Conservation (phyloP, 169 alveolate species). For the Sarcocystis neurona region DNA sequence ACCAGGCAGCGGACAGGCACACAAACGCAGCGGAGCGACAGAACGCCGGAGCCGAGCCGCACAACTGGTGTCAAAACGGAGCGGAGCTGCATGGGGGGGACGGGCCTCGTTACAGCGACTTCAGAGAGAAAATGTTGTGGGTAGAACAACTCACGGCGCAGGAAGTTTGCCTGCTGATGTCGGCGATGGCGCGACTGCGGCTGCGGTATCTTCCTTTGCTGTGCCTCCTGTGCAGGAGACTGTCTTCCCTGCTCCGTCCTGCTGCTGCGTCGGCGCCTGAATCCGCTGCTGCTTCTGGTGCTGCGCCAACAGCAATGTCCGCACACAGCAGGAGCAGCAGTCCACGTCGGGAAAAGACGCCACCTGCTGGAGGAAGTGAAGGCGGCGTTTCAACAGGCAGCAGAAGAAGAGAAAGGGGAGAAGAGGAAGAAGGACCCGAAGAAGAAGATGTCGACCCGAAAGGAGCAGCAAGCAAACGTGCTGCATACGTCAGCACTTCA, state of each 20-base stretch:
- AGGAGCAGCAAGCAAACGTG: neutral
- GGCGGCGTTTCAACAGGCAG: too few relatives aligned
- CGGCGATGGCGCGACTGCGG: slow-evolving; percentile 19
- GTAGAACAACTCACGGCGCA: neutral
- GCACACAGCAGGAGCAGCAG: too few relatives aligned
- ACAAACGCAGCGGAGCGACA: neutral
- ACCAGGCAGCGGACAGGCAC: neutral
- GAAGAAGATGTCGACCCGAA: too few relatives aligned
- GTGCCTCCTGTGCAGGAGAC: neutral
- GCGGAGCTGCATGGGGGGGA: neutral
- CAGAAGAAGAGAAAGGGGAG: neutral
- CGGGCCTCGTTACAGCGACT: neutral
- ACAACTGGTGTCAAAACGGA: neutral
- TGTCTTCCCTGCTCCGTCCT: neutral
- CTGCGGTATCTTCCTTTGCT: neutral
- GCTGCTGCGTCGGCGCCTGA: too few relatives aligned
- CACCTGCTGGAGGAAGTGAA: too few relatives aligned
- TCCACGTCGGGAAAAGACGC: too few relatives aligned
- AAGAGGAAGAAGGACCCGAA: neutral
- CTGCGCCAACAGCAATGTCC: too few relatives aligned
- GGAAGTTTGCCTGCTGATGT: slow-evolving; percentile 3
- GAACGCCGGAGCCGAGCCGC: neutral
- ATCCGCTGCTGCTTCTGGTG: too few relatives aligned
- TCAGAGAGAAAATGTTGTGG: neutral
- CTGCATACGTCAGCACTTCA: neutral